Percentiles rank a stretch among this genome's conserved stretches.
Conservation (phyloP, 2,329 filamentous ascomycete genomes). For the Ceratocystis diversiconidia region DNA sequence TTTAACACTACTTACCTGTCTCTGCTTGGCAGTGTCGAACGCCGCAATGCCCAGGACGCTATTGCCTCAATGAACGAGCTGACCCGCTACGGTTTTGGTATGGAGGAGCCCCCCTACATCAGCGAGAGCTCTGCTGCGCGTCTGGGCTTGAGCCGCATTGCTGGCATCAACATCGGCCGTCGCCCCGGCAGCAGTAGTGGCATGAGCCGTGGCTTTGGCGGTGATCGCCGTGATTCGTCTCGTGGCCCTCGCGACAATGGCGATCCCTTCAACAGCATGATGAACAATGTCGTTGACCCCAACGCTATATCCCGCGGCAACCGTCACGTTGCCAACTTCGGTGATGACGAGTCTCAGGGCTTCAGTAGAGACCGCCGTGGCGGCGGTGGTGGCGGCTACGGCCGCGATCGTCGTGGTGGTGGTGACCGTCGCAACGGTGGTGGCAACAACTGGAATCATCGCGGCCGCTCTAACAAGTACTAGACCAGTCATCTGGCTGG, state of each 20-base stretch:
- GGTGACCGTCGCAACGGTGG: conserved; percentile 7
- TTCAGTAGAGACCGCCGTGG: conserved; percentile 17
- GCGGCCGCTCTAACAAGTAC: conserved; percentile 8
- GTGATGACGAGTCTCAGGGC: conserved; percentile 16
- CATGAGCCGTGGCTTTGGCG: conserved; percentile 14
- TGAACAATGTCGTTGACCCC: conserved; percentile 13
- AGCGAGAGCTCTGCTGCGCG: conserved; percentile 23
- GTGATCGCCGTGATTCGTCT: conserved; percentile 8
- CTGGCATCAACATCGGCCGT: conserved; percentile 26
- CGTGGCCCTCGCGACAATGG: not conserved
- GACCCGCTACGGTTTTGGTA: conserved; percentile 37
- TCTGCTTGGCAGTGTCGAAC: conserved; percentile 37
- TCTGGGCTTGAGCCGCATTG: conserved; percentile 24
- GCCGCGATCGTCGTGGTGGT: conserved; percentile 19
- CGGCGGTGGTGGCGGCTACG: conserved; percentile 18
- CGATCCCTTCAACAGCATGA: conserved; percentile 16
- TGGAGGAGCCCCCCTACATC: conserved; percentile 33
- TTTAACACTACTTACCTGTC: conserved; percentile 38
- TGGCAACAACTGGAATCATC: not conserved
- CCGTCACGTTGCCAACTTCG: conserved; percentile 6
- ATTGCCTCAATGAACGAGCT: conserved; percentile 42
- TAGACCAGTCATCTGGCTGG: not conserved
- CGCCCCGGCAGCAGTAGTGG: not conserved
- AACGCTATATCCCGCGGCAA: conserved; percentile 7
- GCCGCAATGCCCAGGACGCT: conserved; percentile 28